These are phyloP conservation scores for Meredithiella fracta DNA, from an alignment of 2,329 filamentous ascomycete species.

Conservation along the genomic window DNA sequence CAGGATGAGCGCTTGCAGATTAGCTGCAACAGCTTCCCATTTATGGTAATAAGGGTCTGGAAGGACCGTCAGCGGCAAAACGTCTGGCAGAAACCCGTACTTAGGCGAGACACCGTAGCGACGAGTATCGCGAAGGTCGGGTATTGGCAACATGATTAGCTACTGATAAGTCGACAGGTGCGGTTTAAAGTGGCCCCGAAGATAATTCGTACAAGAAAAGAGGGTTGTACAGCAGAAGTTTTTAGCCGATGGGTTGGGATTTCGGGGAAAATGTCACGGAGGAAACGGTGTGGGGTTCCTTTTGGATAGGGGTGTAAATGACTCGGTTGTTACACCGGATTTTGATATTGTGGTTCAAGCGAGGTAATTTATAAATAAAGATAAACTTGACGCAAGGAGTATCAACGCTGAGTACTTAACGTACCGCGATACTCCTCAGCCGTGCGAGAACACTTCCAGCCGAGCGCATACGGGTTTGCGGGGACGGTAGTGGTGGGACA, in stretches of 20 bases:
- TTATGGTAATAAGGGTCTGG: constrained; percentile 85
- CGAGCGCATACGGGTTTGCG: constrained; percentile 12
- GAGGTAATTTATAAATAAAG: constrained; percentile 15
- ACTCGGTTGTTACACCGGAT: background rate
- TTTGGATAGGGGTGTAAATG: background rate
- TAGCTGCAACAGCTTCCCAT: constrained; percentile 77
- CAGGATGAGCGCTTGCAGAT: constrained; percentile 73
- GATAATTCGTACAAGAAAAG: background rate
- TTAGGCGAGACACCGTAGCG: constrained; percentile 57
- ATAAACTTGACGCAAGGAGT: constrained; percentile 47
- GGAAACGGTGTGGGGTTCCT: too few species aligned
- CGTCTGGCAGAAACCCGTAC: constrained; percentile 75
- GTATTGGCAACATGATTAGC: constrained; percentile 41
- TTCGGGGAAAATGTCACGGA: too few species aligned
- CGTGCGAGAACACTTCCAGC: constrained; percentile 22
- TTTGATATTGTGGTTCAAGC: background rate
- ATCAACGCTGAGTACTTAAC: constrained; percentile 30
- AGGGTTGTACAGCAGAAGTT: background rate
- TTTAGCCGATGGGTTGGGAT: background rate
- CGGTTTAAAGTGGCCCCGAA: background rate
- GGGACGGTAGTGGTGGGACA: background rate
- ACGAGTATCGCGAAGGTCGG: constrained; percentile 40
- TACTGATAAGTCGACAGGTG: background rate
- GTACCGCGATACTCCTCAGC: constrained; percentile 46
- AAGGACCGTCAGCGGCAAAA: constrained; percentile 61